Evolutionary conservation across 164 flowering plant species (phyloP), one percentile per base, ranked within the genome.

Genomic region (Nymphaea colorata): DNA sequence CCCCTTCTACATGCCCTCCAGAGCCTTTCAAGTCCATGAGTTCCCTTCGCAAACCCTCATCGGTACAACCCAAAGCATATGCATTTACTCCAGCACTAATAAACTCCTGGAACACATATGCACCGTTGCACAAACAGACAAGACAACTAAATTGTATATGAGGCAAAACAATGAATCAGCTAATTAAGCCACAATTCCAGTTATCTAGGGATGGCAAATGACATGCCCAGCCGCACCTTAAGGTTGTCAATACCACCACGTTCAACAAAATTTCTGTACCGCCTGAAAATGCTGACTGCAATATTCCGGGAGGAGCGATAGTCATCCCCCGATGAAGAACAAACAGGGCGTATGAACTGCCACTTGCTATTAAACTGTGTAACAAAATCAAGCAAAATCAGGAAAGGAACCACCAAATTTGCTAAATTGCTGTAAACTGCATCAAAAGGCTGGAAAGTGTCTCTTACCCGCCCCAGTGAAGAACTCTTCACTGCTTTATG

Each of bases 71-170:
- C 62, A 94, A 74, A 4, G 91, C 94, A 80, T 94, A 94, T 62
- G 98, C 98, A 79, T 89, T 94, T 45, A 94, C 98, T 53, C 93
- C 98, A 59, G 96, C 98, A 75, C 79, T 76, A 68, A 91, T 91
- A 79, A 89, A 94, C 76, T 94, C 97, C 98, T 94, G 72, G 62
- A 14, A 70, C n/a, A 41, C 5, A 45, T 5, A 45, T 2, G 5
- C 11, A 5, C 5, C 53, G 11, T 45, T 42, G 16, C 2, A 43
- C 43, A 70, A 47, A 70, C 5, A 3, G 41, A 66, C 3, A 25
- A 45, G 14, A n/a, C 51, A 60, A 3, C 59, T 8, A 55, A 8
- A 15, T 16, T 4, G 43, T 63, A 57, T 6, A 25, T 8, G 12
- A 3, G 11, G 11, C 7, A 45, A 45, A 45, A 45, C 11, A 10